Percentiles rank a stretch among this genome's conserved stretches.
Evolutionary conservation across 2,329 filamentous ascomycete species (phyloP).

Genomic region (Raffaelea deltoideospora): DNA sequence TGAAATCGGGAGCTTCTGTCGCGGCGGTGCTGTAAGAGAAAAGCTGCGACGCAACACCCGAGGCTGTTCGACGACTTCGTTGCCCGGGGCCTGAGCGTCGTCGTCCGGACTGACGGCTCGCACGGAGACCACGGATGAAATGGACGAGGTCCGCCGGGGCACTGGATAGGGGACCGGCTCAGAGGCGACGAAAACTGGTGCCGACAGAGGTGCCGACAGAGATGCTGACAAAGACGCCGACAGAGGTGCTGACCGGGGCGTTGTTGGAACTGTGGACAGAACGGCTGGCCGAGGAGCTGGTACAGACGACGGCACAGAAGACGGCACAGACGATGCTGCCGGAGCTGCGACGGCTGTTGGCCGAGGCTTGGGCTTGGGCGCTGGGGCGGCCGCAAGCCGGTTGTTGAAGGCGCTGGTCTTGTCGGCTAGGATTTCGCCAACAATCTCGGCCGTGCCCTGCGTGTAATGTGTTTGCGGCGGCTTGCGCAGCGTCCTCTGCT

Average conservation of each 20-base stretch:
- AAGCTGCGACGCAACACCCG: too few relatives aligned
- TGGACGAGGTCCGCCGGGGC: too few relatives aligned
- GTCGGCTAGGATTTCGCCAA: conserved; percentile 4
- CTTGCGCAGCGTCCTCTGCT: background rate
- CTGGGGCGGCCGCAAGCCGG: background rate
- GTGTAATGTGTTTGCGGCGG: conserved; percentile 14
- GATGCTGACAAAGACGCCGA: background rate
- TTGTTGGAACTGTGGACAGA: background rate
- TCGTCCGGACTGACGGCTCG: too few relatives aligned
- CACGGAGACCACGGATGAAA: too few relatives aligned
- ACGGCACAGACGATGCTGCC: too few relatives aligned
- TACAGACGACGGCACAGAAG: background rate
- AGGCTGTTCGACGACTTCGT: too few relatives aligned
- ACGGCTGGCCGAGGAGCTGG: background rate
- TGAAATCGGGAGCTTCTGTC: too few relatives aligned
- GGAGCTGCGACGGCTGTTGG: too few relatives aligned
- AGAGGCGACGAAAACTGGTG: too few relatives aligned
- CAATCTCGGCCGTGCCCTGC: conserved; percentile 12
- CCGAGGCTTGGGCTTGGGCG: background rate
- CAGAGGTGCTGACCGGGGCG: background rate
- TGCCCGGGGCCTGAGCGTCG: too few relatives aligned
- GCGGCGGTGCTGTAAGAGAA: too few relatives aligned
- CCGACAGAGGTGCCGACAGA: background rate
- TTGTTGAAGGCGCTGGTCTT: conserved; percentile 1
- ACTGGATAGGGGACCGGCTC: too few relatives aligned